Evolutionary conservation across 345 rosid species (phyloP).

Genomic region (Boechera retrofracta): DNA sequence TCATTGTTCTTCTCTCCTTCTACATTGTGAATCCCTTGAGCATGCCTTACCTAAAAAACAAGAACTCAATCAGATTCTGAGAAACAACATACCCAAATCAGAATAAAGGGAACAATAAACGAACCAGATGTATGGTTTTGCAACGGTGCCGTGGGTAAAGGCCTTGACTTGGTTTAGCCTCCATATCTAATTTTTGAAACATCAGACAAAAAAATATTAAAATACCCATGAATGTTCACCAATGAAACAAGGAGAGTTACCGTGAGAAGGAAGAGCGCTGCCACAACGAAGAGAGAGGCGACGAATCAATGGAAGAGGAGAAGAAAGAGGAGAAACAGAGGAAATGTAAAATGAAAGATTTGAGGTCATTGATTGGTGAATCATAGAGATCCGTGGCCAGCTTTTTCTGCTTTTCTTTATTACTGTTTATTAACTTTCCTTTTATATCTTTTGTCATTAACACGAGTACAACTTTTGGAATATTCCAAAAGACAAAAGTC

Average conservation of each 20-base stretch:
- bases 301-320: not conserved
- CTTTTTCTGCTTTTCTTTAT: not conserved
- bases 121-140: constrained; percentile 80
- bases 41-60: constrained; percentile 75
- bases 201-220: not conserved
- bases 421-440: constrained; percentile 4
- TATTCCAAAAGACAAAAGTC: constrained; percentile 7
- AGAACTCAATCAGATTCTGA: constrained; percentile 3
- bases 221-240: not conserved
- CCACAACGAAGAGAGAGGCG: constrained; percentile 3
- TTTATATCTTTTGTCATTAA: not conserved
- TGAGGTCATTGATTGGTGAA: constrained; percentile 30
- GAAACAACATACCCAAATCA: not conserved
- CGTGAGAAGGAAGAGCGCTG: constrained; percentile 22
- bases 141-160: constrained; percentile 75
- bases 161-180: constrained; percentile 42
- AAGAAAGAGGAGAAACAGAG: constrained; percentile 27
- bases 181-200: constrained; percentile 51
- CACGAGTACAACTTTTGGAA: constrained; percentile 9
- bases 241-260: not conserved
- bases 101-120: constrained; percentile 21
- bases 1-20: constrained; percentile 62
- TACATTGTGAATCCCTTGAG: constrained; percentile 90
- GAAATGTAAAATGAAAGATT: constrained; percentile 24
- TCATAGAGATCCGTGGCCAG: constrained; percentile 21